Evolutionary conservation across 2,329 filamentous ascomycete genomes (phyloP).

Genomic region (Intubia oerlemansii): DNA sequence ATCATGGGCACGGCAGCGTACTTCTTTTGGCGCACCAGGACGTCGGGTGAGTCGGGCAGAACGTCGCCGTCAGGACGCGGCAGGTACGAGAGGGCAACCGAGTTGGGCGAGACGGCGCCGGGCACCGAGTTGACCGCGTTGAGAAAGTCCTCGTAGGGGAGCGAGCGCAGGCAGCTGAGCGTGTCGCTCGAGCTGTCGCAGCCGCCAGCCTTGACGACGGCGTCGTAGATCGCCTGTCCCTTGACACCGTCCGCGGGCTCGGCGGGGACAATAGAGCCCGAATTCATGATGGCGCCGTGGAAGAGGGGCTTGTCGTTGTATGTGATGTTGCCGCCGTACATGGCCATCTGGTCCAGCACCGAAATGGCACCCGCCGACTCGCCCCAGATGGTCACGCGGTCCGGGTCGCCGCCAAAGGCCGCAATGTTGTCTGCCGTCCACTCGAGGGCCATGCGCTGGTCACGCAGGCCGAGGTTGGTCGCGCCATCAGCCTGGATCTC

Average conservation of each 20-base stretch:
- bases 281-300: constrained; percentile 60
- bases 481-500: constrained; percentile 47
- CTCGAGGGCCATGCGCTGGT: constrained; percentile 50
- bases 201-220: constrained; percentile 35
- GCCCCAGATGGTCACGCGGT: constrained; percentile 62
- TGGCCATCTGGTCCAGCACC: constrained; percentile 52
- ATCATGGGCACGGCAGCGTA: constrained; percentile 28
- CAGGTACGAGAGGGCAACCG: constrained; percentile 50
- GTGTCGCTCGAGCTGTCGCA: constrained; percentile 36
- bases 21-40: constrained; percentile 26
- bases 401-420: constrained; percentile 57
- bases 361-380: constrained; percentile 54
- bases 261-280: constrained; percentile 39
- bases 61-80: constrained; percentile 49
- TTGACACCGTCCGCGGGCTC: constrained; percentile 43
- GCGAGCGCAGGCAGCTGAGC: constrained; percentile 41
- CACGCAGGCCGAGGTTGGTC: constrained; percentile 46
- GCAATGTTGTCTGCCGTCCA: constrained; percentile 64
- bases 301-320: constrained; percentile 61
- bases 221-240: constrained; percentile 42
- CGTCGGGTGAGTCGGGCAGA: constrained; percentile 41
- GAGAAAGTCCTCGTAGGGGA: constrained; percentile 38
- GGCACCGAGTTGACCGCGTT: constrained; percentile 50
- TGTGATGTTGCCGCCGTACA: constrained; percentile 46
- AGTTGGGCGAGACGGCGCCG: constrained; percentile 41